phyloP scores from a whole-genome alignment of 2,329 filamentous ascomycete species.

The Sclerotiophoma versabilis region DNA sequence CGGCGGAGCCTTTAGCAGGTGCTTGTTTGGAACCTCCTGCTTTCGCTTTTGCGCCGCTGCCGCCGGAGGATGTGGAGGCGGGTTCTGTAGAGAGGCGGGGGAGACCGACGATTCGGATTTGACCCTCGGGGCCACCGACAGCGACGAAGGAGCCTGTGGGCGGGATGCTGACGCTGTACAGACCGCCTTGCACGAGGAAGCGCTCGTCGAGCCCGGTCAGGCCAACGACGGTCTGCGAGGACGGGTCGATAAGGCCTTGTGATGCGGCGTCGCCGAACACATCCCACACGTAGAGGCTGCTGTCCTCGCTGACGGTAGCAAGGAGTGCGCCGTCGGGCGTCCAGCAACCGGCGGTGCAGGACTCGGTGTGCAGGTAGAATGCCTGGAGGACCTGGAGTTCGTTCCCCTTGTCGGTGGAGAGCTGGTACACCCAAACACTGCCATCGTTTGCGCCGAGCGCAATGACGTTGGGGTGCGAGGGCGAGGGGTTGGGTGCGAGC shows the following conservation, averaged over 20 bases:
- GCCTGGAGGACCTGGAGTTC: conserved; percentile 84
- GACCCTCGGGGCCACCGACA: conserved; percentile 85
- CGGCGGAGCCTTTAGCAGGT: conserved; percentile 46
- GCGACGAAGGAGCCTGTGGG: conserved; percentile 81
- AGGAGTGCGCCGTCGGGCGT: conserved; percentile 85
- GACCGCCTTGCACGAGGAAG: conserved; percentile 88
- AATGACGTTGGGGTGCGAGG: conserved; percentile 77
- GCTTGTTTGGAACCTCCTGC: conserved; percentile 55
- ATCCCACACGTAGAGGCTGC: conserved; percentile 90
- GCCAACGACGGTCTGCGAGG: conserved; percentile 72
- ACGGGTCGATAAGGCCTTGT: conserved; percentile 63
- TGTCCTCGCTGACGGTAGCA: conserved; percentile 88
- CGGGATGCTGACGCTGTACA: conserved; percentile 86
- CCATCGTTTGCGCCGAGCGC: conserved; percentile 90
- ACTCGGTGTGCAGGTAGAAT: conserved; percentile 87
- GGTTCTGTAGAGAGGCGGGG: conserved; percentile 64
- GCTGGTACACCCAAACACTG: conserved; percentile 93
- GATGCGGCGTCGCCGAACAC: conserved; percentile 81
- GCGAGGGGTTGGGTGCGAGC: conserved; percentile 76
- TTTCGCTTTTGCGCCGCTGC: conserved; percentile 58
- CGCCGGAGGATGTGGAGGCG: conserved; percentile 49
- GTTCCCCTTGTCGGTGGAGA: conserved; percentile 67
- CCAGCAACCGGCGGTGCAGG: conserved; percentile 91
- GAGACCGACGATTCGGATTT: conserved; percentile 83
- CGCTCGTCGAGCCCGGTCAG: conserved; percentile 84